Evolutionary conservation across 768 basidiomycete genomes (phyloP), one percentile per base, ranked within the genome.

Genomic region (Arthromyces matolae): DNA sequence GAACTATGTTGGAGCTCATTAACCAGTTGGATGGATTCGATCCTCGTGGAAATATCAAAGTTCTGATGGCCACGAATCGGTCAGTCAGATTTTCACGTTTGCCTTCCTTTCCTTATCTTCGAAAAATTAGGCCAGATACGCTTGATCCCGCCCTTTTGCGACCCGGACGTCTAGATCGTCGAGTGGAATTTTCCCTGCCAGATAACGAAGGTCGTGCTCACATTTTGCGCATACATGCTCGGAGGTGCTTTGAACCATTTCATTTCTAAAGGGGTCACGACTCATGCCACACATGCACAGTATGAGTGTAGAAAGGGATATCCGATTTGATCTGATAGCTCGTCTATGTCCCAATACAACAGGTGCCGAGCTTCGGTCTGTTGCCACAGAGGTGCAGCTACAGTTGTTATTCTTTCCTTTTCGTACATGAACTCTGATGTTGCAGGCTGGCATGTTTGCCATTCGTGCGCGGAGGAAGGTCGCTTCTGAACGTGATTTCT

Each of bases 21-120:
- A 98, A 98, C 65, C 96, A 99, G 67, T 71, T 99, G 64, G 94
- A 99, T 60, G 96, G 96, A 25, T 99, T 99, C 69, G 96, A 98
- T 68, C 87, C 95, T 6, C 72, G 96, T 71, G 96, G 96, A n/a
- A 98, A 98, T 63, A 98, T 99, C 71, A 99, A 99, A 68, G 95
- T 99, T 18, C 77, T 99, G 49, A 99, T 99, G 96, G 96, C 96
- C 24, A 98, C 96, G 6, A 98, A 99, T 73, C 75, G 92, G 91
- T 89, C 44, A 52, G 79, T 64, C 27, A n/a, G 18, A 40, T 48
- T 48, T 10, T 10, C 37, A 16, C 25, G 9, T 32, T 19, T 43
- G n/a, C 32, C 16, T 35, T 25, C 18, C 7, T 5, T 45, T 20
- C 40, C 35, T 49, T 18, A 43, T 39, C 41, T 27, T 51, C 50